Percentiles rank a stretch among this genome's conserved stretches.
Evolutionary conservation across 495 filamentous ascomycete genomes (phyloP).

Genomic region (Annulohypoxylon bovei): DNA sequence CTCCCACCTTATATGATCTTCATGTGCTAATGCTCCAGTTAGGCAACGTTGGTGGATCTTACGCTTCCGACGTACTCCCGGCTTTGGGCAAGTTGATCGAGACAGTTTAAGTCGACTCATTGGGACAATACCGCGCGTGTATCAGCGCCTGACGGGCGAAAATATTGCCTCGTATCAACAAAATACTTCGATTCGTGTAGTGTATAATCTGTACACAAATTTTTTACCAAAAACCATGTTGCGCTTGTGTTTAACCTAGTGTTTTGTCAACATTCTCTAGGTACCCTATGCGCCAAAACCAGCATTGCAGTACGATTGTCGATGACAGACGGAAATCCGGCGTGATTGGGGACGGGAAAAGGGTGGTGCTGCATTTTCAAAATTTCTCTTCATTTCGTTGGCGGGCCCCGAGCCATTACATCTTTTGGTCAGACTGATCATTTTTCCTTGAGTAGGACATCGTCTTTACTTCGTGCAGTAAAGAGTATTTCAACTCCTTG

Average conservation of each 20-base stretch:
- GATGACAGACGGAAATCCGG: conserved; percentile 34
- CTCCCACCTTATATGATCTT: neutral
- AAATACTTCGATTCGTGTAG: conserved; percentile 47
- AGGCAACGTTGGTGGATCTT: conserved; percentile 76
- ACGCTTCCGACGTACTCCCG: conserved; percentile 68
- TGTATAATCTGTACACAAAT: conserved; percentile 42
- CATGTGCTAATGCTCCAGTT: conserved; percentile 41
- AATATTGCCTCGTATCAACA: neutral
- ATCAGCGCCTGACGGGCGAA: conserved; percentile 29
- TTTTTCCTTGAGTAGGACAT: conserved; percentile 12
- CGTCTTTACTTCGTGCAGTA: neutral
- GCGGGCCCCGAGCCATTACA: conserved; percentile 28
- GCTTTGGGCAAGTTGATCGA: conserved; percentile 55
- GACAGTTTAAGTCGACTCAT: conserved; percentile 37
- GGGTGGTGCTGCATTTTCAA: conserved; percentile 31
- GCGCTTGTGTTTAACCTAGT: conserved; percentile 19
- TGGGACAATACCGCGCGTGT: conserved; percentile 14
- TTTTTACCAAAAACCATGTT: conserved; percentile 22
- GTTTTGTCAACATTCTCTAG: conserved; percentile 14
- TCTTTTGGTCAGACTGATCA: conserved; percentile 29
- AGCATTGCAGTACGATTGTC: conserved; percentile 33
- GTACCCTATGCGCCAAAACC: conserved; percentile 19
- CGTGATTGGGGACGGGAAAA: conserved; percentile 28
- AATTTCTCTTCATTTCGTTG: conserved; percentile 43
- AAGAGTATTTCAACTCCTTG: neutral